A percentile compares a stretch with the other conserved stretches of the same genome.
Evolutionary conservation across 805 yeast species (phyloP).

Genomic region (Nakazawaea populi): DNA sequence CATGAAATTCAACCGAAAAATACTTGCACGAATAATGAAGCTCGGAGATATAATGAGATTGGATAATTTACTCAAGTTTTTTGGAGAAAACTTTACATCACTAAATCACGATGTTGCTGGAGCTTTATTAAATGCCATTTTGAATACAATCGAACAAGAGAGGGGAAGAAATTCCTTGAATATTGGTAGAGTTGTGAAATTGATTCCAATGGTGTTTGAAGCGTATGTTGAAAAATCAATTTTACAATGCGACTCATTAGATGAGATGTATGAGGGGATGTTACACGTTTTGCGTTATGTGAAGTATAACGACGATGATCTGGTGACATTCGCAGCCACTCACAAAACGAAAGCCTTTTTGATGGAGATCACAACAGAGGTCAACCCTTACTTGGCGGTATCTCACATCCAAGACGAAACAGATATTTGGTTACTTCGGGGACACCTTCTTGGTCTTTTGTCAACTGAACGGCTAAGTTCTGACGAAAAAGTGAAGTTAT

Average conservation of each 20-base stretch:
- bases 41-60: neutral
- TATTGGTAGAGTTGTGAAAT: neutral
- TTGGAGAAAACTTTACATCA: constrained; percentile 1
- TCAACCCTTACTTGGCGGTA: neutral
- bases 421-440: constrained; percentile 1
- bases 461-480: neutral
- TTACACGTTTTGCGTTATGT: neutral
- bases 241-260: neutral
- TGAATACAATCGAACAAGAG: neutral
- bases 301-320: neutral
- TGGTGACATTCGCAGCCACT: neutral
- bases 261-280: neutral
- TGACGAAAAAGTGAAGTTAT: neutral
- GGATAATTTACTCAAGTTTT: neutral
- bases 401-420: neutral
- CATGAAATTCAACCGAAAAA: neutral
- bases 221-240: neutral
- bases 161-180: constrained; percentile 1
- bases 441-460: constrained; percentile 2
- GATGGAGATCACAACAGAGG: neutral
- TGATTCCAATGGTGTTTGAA: constrained; percentile 1
- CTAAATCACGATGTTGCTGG: neutral
- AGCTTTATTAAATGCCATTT: neutral
- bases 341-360: neutral
- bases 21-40: constrained; percentile 1